Base-by-base conservation (phyloP, 441 rosid genomes). In the Hura crepitans region DNA sequence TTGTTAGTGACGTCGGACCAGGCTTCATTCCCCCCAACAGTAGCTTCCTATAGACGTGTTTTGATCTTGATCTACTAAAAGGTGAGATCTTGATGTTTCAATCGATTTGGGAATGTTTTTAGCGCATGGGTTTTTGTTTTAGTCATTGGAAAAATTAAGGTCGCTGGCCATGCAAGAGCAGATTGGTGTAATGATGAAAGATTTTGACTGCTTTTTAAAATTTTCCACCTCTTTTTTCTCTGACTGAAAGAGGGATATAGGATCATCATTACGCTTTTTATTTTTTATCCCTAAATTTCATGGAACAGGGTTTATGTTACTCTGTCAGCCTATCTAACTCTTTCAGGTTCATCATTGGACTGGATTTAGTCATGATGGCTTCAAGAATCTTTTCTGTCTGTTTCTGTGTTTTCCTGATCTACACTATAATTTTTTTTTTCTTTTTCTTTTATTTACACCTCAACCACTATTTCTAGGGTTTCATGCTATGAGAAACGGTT, bases 11-110 rank as follows among this genome's bases (percentile, higher is more conserved):
- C 79, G 79, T 84, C 89, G 92, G 92, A 87, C 91, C 91, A 87
- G 91, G 91, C 91, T 87, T 87, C 91, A 85, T 87, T 87, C 91
- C 92, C 91, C 87, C 77, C 87, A 87, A 85, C 78, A 75, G 68
- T 77, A 30, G 81, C 84, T 79, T 81, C 77, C 75, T 35, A 23
- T 22, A 20, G n/a, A n/a, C n/a, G n/a, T n/a, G n/a, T n/a, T n/a
- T 50, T 18, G 47, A 15, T 14, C n/a, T 53, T 18, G 56, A 18
- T 14, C 20, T 58, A 11, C 35, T 6, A n/a, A 25, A 22, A 42
- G 56, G 33, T 51, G 66, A 45, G 23, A n/a, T 50, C 9, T n/a
- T 66, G 27, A 66, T 20, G 15, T 37, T 62, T 62, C 15, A 15
- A 50, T 53, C 46, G 65, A 37, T 49, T 47, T 63, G 56, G 60